A percentile compares a stretch with the other conserved stretches of the same genome.
Evolutionary conservation across 495 filamentous ascomycete genomes (phyloP).

Genomic region (Aspergillus affinis): DNA sequence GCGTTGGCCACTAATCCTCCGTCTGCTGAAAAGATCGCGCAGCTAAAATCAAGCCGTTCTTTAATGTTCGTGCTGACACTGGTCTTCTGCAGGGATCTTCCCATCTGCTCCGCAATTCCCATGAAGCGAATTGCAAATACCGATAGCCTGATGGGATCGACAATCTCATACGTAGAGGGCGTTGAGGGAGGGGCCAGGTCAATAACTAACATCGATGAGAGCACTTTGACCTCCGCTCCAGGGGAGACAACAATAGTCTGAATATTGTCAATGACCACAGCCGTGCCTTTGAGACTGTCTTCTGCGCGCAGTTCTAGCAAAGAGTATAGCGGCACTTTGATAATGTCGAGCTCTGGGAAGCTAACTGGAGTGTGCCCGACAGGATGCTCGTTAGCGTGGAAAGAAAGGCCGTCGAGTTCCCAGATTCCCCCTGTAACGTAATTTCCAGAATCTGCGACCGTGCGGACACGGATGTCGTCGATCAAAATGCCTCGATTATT

Average conservation of each 20-base stretch:
- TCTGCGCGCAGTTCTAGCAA: no score
- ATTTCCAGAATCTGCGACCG: background rate
- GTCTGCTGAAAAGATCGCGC: constrained; percentile 85
- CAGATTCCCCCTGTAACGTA: no score
- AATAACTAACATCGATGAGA: no score
- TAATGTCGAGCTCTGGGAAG: no score
- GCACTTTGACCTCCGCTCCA: no score
- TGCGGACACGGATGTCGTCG: background rate
- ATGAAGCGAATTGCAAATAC: constrained; percentile 98
- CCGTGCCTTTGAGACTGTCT: no score
- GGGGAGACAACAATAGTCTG: constrained; percentile 97
- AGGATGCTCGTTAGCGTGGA: no score
- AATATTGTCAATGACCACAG: constrained; percentile 89
- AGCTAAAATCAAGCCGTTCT: constrained; percentile 94
- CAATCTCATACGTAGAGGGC: no score
- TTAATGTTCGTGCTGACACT: constrained; percentile 98
- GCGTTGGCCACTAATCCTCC: constrained; percentile 93
- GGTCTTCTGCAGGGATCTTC: constrained; percentile 91
- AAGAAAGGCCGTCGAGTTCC: no score
- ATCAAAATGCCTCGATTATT: background rate
- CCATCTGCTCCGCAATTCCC: constrained; percentile 99
- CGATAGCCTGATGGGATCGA: constrained; percentile 85
- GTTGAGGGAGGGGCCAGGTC: no score
- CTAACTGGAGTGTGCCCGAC: no score
- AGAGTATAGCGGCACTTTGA: no score